Percentiles rank a stretch among this genome's conserved stretches.
phyloP scores from a whole-genome alignment of 1,284 basidiomycete species.

The Moniliophthora roreri region DNA sequence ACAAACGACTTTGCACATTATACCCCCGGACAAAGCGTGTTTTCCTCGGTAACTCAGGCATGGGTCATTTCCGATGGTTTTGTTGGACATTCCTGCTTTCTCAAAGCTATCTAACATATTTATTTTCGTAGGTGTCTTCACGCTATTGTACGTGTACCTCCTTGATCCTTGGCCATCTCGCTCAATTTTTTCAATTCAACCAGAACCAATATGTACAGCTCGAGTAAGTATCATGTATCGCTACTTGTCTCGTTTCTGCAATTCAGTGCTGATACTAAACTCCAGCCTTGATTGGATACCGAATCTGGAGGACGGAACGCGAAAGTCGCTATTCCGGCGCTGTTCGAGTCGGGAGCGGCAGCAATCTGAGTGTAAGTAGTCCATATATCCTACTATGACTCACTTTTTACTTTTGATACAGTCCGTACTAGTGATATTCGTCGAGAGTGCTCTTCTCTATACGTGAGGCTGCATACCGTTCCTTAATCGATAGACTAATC shows the following conservation, averaged over 20 bases:
- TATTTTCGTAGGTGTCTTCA: too few relatives aligned
- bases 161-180: too few relatives aligned
- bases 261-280: too few relatives aligned
- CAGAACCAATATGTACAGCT: too few relatives aligned
- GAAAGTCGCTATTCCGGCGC: background rate
- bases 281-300: constrained; percentile 11
- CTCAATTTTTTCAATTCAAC: too few relatives aligned
- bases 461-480: constrained; percentile 10
- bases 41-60: background rate
- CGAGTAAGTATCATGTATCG: too few relatives aligned
- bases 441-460: constrained; percentile 19
- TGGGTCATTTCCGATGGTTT: background rate
- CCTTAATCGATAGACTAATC: background rate
- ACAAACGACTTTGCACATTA: constrained; percentile 12
- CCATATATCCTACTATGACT: background rate
- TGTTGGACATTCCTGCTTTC: too few relatives aligned
- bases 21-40: background rate
- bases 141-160: too few relatives aligned
- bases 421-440: constrained; percentile 14
- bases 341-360: background rate
- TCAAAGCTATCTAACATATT: too few relatives aligned
- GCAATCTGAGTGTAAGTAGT: constrained; percentile 3
- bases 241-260: too few relatives aligned
- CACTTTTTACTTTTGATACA: background rate
- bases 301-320: constrained; percentile 10